Evolutionary conservation across 768 basidiomycete genomes (phyloP).

Genomic region (Russula emetica): DNA sequence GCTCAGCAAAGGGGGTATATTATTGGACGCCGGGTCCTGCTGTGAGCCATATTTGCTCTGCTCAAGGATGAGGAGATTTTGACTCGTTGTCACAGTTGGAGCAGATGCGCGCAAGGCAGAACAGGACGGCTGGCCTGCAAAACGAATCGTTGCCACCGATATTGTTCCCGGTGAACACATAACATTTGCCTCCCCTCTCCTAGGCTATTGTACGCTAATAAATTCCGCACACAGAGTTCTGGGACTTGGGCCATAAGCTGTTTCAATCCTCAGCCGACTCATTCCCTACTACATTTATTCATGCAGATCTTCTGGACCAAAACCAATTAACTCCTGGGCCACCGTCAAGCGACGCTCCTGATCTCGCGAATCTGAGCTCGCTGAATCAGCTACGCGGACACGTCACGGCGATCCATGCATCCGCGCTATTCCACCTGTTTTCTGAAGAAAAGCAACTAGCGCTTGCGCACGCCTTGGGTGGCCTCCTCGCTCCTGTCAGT

Average conservation of each 20-base stretch:
- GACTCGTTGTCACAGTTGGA: slow-evolving; percentile 34
- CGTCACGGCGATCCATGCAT: slow-evolving; percentile 47
- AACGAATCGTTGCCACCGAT: slow-evolving; percentile 41
- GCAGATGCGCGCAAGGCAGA: slow-evolving; percentile 41
- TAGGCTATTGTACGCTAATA: background rate
- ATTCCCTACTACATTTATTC: slow-evolving; percentile 53
- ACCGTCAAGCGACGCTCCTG: slow-evolving; percentile 26
- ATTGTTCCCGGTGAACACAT: slow-evolving; percentile 34
- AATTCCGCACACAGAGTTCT: slow-evolving; percentile 43
- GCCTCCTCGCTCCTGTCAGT: slow-evolving; percentile 40
- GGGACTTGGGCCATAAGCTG: slow-evolving; percentile 57
- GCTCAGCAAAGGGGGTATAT: slow-evolving; percentile 35
- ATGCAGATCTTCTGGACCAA: slow-evolving; percentile 48
- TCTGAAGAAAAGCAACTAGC: slow-evolving; percentile 38
- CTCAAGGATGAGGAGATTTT: background rate
- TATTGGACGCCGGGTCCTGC: slow-evolving; percentile 46
- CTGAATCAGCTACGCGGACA: slow-evolving; percentile 45
- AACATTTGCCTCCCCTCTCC: too few relatives aligned
- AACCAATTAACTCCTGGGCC: slow-evolving; percentile 1
- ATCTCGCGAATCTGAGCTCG: slow-evolving; percentile 36
- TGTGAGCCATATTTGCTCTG: slow-evolving; percentile 33
- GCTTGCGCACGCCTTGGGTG: slow-evolving; percentile 41
- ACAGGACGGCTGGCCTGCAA: slow-evolving; percentile 42
- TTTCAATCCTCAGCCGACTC: slow-evolving; percentile 49
- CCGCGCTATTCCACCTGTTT: slow-evolving; percentile 51